These are phyloP conservation scores for Cunninghamia lanceolata DNA, from an alignment of 75 land plant species.

Conservation along the genomic window DNA sequence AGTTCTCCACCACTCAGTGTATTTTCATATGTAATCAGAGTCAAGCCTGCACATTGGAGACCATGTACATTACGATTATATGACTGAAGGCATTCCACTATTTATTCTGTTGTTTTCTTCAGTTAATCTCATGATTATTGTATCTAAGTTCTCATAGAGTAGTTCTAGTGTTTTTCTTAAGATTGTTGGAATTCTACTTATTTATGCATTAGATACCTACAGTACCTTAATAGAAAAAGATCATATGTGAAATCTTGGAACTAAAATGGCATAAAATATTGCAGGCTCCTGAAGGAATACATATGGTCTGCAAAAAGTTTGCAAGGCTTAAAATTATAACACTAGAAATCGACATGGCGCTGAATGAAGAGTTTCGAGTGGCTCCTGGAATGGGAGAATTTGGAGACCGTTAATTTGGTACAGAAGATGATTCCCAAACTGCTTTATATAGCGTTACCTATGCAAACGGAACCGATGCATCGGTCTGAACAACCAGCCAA, in stretches of 20 bases:
- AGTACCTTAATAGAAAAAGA: neutral
- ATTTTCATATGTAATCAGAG: neutral
- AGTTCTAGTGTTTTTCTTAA: neutral
- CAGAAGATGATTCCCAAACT: conserved; percentile 21
- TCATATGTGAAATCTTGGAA: neutral
- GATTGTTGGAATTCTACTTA: neutral
- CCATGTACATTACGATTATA: too few relatives aligned
- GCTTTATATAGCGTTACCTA: neutral
- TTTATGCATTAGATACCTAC: neutral
- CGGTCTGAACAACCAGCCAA: neutral
- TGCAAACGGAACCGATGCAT: neutral
- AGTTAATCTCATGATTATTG: neutral
- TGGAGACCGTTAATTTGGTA: conserved; percentile 48
- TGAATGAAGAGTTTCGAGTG: conserved; percentile 59
- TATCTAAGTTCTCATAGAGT: too few relatives aligned
- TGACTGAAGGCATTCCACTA: too few relatives aligned
- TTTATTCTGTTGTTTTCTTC: neutral
- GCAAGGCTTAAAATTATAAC: conserved; percentile 80
- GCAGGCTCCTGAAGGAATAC: conserved; percentile 87
- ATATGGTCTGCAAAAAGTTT: conserved; percentile 62
- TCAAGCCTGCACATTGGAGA: neutral
- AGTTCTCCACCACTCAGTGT: neutral
- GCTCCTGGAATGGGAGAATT: conserved; percentile 73
- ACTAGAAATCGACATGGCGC: conserved; percentile 63
- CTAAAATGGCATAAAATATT: neutral